Percentiles rank a stretch among this genome's conserved stretches.
These are phyloP conservation scores for Vaccinium macrocarpon DNA, from an alignment of 148 eudicot genomes.

Conservation along the genomic window DNA sequence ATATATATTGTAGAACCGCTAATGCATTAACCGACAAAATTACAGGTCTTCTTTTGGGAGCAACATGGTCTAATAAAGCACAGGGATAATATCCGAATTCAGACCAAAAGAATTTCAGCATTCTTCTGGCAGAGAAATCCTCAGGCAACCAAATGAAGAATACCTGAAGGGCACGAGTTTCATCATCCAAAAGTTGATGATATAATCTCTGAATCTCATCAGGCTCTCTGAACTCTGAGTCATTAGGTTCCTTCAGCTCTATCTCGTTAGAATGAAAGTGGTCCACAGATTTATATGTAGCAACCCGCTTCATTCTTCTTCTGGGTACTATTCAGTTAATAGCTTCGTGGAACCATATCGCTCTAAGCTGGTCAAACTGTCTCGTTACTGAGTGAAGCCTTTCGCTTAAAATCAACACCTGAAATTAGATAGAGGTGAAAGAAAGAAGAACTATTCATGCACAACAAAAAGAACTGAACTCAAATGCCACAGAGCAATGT, in stretches of 20 bases:
- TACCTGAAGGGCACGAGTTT: slow-evolving; percentile 96
- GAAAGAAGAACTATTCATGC: slow-evolving; percentile 11
- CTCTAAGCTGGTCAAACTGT: slow-evolving; percentile 89
- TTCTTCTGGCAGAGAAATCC: background rate
- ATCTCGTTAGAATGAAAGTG: slow-evolving; percentile 28
- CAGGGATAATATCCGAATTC: background rate
- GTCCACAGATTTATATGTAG: slow-evolving; percentile 31
- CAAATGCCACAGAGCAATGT: background rate
- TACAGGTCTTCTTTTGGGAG: background rate
- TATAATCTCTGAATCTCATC: slow-evolving; percentile 59
- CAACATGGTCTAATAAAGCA: background rate
- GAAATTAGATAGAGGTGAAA: slow-evolving; percentile 14
- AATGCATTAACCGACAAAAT: background rate
- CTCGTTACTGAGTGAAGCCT: slow-evolving; percentile 87
- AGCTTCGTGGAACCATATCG: slow-evolving; percentile 80
- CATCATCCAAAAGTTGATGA: slow-evolving; percentile 85
- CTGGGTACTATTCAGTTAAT: slow-evolving; percentile 70
- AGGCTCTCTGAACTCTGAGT: slow-evolving; percentile 43
- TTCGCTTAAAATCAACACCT: slow-evolving; percentile 94
- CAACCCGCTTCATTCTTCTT: slow-evolving; percentile 50
- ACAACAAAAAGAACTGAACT: background rate
- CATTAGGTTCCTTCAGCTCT: slow-evolving; percentile 30
- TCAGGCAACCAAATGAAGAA: slow-evolving; percentile 12
- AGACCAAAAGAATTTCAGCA: background rate
- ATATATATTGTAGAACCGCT: background rate